phyloP scores from a whole-genome alignment of 2,329 filamentous ascomycete species.

The Xylaria arbuscula region DNA sequence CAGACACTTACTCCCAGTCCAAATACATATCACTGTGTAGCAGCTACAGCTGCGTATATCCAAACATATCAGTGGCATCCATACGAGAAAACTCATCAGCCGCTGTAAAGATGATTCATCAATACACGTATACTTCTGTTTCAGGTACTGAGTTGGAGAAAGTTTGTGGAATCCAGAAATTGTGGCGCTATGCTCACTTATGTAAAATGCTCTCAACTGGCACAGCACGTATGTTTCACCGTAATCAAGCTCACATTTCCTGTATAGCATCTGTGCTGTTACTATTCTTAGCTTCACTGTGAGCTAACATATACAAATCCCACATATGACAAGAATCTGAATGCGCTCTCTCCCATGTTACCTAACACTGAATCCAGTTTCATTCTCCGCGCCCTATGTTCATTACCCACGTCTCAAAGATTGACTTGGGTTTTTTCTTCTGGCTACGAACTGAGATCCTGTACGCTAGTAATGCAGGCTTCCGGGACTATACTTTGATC shows the following conservation, averaged over 20 bases:
- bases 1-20: neutral
- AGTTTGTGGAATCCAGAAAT: neutral
- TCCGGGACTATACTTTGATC: neutral
- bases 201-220: neutral
- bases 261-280: neutral
- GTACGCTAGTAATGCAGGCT: neutral
- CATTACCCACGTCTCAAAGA: neutral
- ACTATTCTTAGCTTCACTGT: constrained; percentile 2
- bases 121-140: neutral
- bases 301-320: neutral
- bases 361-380: neutral
- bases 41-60: constrained; percentile 7
- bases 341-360: neutral
- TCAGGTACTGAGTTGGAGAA: neutral
- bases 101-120: neutral
- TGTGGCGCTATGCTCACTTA: neutral
- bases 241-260: neutral
- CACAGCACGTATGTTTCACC: neutral
- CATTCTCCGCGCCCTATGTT: neutral
- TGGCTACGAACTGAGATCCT: no score
- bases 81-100: neutral
- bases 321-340: neutral
- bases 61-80: neutral
- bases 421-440: neutral
- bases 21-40: neutral